A percentile compares a stretch with the other conserved stretches of the same genome.
These are phyloP conservation scores for Stentor roeselii DNA, from an alignment of 73 alveolate genomes.

Conservation along the genomic window DNA sequence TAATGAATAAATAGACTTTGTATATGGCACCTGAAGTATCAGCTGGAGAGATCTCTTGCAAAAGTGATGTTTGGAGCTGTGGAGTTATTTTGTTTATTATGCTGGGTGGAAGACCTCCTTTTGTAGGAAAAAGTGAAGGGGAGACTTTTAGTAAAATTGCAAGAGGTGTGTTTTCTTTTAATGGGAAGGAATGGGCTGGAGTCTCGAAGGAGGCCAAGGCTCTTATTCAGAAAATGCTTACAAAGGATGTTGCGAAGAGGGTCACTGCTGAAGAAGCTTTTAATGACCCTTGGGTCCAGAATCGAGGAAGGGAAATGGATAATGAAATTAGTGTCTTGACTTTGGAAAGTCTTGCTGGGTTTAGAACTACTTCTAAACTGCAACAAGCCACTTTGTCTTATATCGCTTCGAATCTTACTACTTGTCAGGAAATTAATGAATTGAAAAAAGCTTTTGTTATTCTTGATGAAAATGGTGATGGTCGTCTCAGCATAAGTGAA, in stretches of 20 bases:
- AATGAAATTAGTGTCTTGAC: neutral
- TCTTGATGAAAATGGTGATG: slow-evolving; percentile 15
- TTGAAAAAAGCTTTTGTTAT: neutral
- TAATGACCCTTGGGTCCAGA: slow-evolving; percentile 39
- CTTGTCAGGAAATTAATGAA: neutral
- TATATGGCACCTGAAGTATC: slow-evolving; percentile 51
- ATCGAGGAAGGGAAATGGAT: neutral
- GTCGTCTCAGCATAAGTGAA: neutral
- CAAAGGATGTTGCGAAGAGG: slow-evolving; percentile 37
- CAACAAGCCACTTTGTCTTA: neutral
- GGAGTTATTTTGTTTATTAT: slow-evolving; percentile 42
- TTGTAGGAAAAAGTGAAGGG: slow-evolving; percentile 34
- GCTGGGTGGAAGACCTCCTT: slow-evolving; percentile 45
- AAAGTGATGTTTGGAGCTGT: slow-evolving; percentile 49
- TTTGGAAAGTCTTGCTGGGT: neutral
- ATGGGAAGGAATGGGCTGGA: slow-evolving; percentile 37
- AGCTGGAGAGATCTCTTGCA: slow-evolving; percentile 33
- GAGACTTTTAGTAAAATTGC: slow-evolving; percentile 27
- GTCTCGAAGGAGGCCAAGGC: slow-evolving; percentile 50
- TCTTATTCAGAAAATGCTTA: slow-evolving; percentile 38
- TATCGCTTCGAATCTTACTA: neutral
- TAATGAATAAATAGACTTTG: slow-evolving; percentile 35
- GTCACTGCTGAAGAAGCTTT: slow-evolving; percentile 63
- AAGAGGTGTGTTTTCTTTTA: slow-evolving; percentile 32
- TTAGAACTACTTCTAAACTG: neutral